Evolutionary conservation across 2,329 filamentous ascomycete species (phyloP), one percentile per base, ranked within the genome.

Genomic region (Arthrobotrys megalospora): DNA sequence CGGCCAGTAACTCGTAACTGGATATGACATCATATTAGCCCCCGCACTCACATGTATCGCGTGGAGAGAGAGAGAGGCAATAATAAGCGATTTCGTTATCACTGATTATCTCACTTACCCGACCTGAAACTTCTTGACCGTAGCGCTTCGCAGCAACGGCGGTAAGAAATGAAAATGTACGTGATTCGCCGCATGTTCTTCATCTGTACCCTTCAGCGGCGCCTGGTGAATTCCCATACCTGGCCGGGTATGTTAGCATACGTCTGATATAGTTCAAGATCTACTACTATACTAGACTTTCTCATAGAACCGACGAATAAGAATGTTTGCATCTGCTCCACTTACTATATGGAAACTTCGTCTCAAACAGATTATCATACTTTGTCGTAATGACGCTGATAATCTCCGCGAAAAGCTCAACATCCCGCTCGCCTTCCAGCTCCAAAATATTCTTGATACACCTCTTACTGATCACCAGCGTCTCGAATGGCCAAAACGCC

Each of bases 151-250:
- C 80, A 99, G 87, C 55, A 99, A 87, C 11, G 96, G 96, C 48
- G 96, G 96, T 84, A 97, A 98, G 85, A 99, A 99, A 86, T 99
- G 96, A 86, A 99, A 91, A 85, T 99, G 96, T 83, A 99, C 90
- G 85, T 97, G 95, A 81, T 93, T 93, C 79, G 90, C 90, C 92
- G 69, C 47, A 67, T 95, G 89, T 84, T 98, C 95, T 79, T 96
- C 93, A 0, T 90, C 88, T 0, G 89, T 91, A 21, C 93, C 94
- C 28, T 92, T 89, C 6, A 99, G 88, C 1, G 96, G 96, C 16
- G 96, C 95, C 86, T 99, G 96, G 84, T 99, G 96, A 71, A 99
- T 90, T 48, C 96, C 96, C 84, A 97, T 98, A 84, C 92, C 90
- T 91, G 76, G 76, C 1, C 10, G 1, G 32, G 6, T 28, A 36